phyloP scores from a whole-genome alignment of 1,139 yeast species.

The Pneumocystis jirovecii region DNA sequence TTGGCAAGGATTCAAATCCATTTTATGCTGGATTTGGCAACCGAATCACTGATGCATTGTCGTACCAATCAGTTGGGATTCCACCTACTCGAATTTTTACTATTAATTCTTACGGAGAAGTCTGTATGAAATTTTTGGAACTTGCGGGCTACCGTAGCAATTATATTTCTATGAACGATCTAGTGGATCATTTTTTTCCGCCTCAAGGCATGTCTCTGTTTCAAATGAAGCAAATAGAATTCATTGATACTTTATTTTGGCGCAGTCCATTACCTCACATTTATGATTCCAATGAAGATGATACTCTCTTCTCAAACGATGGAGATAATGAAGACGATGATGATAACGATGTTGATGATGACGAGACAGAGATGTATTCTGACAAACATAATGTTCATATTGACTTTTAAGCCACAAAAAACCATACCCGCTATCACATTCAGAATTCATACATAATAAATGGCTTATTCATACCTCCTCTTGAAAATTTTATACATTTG shows the following conservation, averaged over 20 bases:
- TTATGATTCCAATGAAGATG: slow-evolving; percentile 35
- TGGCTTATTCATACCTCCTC: too few species aligned
- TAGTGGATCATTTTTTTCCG: slow-evolving; percentile 96
- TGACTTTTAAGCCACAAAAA: slow-evolving; percentile 1
- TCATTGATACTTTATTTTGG: slow-evolving; percentile 85
- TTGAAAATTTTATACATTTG: background rate
- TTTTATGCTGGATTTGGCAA: slow-evolving; percentile 98
- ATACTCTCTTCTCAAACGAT: slow-evolving; percentile 17
- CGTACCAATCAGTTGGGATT: slow-evolving; percentile 84
- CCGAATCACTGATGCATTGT: slow-evolving; percentile 88
- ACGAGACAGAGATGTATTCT: slow-evolving; percentile 10
- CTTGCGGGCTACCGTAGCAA: slow-evolving; percentile 84
- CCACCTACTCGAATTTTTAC: slow-evolving; percentile 93
- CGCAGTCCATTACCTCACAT: slow-evolving; percentile 60
- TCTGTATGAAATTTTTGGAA: slow-evolving; percentile 89
- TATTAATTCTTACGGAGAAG: slow-evolving; percentile 92
- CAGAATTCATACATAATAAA: background rate
- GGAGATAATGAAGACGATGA: slow-evolving; percentile 14
- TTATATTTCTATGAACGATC: slow-evolving; percentile 77
- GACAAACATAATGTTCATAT: slow-evolving; percentile 13
- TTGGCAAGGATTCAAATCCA: slow-evolving; percentile 40
- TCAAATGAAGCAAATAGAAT: slow-evolving; percentile 38
- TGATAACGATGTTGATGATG: background rate
- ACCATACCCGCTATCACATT: background rate
- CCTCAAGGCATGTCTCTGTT: slow-evolving; percentile 36